Evolutionary conservation across 2,329 filamentous ascomycete genomes (phyloP), one percentile per base, ranked within the genome.

Genomic region (Alternaria postmessia): DNA sequence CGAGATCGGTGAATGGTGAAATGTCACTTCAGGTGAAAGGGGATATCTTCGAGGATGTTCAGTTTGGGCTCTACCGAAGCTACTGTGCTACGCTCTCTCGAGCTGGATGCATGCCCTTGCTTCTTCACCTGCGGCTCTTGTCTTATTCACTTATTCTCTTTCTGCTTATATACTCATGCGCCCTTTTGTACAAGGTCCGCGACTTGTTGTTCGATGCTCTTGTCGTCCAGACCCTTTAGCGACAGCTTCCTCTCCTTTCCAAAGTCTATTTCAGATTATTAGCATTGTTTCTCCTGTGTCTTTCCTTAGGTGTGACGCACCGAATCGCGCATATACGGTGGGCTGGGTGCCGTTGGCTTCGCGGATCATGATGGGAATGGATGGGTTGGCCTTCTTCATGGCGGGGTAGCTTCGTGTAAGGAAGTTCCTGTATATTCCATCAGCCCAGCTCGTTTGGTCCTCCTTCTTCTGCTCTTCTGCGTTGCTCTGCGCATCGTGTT

Each of bases 311-410:
- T 28, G 16, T 32, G 46, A 70, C 88, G 74, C 81, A 96, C 93
- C 94, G 79, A 96, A 99, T 89, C 95, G 87, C 70, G 94, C 94
- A 81, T 91, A 98, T 66, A 99, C 88, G 80, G 88, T 91, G 66
- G 95, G 94, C 78, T 91, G 84, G 55, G 92, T 92, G 75, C 92
- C 93, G 71, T 88, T 84, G 54, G 94, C 95, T 85, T 98, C 95
- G 77, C 95, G 92, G 75, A 99, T 89, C 85, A 99, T 85, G 81
- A 99, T 98, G 55, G 95, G 95, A 49, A 87, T 94, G 81, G 91
- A 85, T 58, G 95, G 95, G 84, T 99, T 99, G 86, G 94, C 92
- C 86, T 96, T 96, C 89, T 99, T 99, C 94, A 99, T 98, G 62
- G 92, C 95, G 47, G 95, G 95, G 81, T 99, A 99, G 69, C 93